phyloP scores from a whole-genome alignment of 208 protist genomes.

The Acanthamoeba divionensis region DNA sequence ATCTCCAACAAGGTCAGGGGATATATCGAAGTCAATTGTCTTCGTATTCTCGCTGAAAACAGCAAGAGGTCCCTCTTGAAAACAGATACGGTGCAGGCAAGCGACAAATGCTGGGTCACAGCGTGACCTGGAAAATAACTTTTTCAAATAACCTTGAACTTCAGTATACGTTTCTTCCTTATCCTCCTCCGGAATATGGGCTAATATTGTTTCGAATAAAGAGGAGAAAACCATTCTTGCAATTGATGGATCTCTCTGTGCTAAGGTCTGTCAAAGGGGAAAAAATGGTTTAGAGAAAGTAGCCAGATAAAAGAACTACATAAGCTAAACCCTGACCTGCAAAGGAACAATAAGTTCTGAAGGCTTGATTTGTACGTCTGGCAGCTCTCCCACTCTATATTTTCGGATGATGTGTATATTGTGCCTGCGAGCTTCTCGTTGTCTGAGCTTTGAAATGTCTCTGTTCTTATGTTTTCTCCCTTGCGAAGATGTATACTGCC shows the following conservation, averaged over 20 bases:
- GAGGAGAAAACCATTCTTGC: conserved; percentile 38
- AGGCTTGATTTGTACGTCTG: conserved; percentile 83
- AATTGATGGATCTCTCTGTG: conserved; percentile 19
- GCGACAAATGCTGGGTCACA: conserved; percentile 41
- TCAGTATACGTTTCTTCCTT: conserved; percentile 1
- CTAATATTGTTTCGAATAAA: conserved; percentile 14
- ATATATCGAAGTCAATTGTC: neutral
- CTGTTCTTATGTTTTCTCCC: no score
- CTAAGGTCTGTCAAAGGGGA: neutral
- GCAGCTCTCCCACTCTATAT: conserved; percentile 81
- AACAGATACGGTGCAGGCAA: conserved; percentile 52
- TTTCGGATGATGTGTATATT: conserved; percentile 59
- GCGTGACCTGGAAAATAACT: neutral
- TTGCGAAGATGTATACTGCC: no score
- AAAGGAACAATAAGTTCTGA: conserved; percentile 83
- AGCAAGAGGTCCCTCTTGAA: neutral
- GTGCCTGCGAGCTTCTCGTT: neutral
- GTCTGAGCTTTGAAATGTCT: no score
- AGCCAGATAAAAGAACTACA: neutral
- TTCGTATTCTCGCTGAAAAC: conserved; percentile 12
- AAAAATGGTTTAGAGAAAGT: neutral
- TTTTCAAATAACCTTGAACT: neutral
- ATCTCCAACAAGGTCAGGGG: conserved; percentile 44
- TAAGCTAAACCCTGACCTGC: conserved; percentile 80
- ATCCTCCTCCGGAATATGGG: conserved; percentile 32